Evolutionary conservation across 225 moss, liverwort and hornwort species (phyloP).

Genomic region (Thuidium tamariscinum): DNA sequence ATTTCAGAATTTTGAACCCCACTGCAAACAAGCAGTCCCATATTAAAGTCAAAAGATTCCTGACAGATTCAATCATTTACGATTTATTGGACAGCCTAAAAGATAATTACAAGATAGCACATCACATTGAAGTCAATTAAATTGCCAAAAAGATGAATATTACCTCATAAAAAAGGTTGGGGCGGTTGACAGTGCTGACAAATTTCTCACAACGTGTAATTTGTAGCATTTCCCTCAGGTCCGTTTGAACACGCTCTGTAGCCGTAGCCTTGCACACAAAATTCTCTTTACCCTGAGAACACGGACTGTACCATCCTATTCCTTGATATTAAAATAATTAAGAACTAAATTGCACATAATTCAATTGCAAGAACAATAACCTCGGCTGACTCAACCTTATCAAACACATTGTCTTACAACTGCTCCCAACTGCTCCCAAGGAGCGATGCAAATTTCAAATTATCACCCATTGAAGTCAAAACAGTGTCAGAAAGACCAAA

Average conservation of each 20-base stretch:
- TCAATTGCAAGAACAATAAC: neutral
- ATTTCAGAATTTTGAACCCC: neutral
- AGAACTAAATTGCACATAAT: neutral
- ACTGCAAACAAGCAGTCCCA: neutral
- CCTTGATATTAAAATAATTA: neutral
- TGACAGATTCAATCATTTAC: neutral
- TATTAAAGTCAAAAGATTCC: neutral
- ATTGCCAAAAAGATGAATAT: neutral
- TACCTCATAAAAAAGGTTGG: constrained; percentile 94
- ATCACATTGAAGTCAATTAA: neutral
- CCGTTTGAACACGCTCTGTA: constrained; percentile 91
- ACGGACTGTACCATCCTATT: neutral
- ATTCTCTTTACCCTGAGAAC: constrained; percentile 18
- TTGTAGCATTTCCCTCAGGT: constrained; percentile 87
- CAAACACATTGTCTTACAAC: neutral
- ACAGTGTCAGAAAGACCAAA: neutral
- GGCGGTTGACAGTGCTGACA: constrained; percentile 88
- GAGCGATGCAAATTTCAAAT: neutral
- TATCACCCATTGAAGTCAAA: neutral
- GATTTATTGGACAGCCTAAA: neutral
- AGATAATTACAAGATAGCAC: neutral
- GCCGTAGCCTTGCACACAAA: constrained; percentile 79
- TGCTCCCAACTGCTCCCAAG: neutral
- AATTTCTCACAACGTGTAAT: constrained; percentile 80
- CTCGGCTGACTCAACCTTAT: neutral